phyloP scores from a whole-genome alignment of 176 grass and related monocot genomes.

The Aechmea fasciata region DNA sequence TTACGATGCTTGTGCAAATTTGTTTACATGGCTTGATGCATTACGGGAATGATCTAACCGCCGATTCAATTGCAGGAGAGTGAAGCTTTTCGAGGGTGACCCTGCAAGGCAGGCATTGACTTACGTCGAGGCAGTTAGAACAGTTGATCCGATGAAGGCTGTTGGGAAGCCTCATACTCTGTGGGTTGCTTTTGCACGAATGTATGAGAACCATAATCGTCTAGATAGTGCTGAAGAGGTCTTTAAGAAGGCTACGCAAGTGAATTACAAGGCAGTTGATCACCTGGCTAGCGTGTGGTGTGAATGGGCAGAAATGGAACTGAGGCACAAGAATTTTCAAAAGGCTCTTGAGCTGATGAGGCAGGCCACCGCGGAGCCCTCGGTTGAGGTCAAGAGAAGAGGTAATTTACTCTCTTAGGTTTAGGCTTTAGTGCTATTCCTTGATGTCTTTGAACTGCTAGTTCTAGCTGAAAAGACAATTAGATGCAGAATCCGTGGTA shows the following conservation, averaged over 20 bases:
- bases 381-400: constrained; percentile 72
- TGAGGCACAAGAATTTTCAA: constrained; percentile 53
- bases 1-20: neutral
- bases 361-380: constrained; percentile 65
- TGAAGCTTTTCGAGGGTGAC: constrained; percentile 75
- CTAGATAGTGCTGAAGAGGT: constrained; percentile 73
- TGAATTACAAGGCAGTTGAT: constrained; percentile 63
- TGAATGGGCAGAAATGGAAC: constrained; percentile 80
- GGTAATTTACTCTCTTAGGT: constrained; percentile 24
- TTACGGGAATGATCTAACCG: constrained; percentile 18
- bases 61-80: constrained; percentile 39
- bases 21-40: neutral
- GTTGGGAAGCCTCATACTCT: constrained; percentile 79
- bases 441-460: constrained; percentile 7
- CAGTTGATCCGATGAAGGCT: constrained; percentile 77
- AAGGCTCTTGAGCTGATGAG: constrained; percentile 73
- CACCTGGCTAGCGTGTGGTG: constrained; percentile 77
- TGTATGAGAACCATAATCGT: constrained; percentile 76
- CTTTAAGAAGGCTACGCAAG: constrained; percentile 58
- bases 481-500: no score
- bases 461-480: no score
- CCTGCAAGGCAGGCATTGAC: constrained; percentile 53
- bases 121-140: constrained; percentile 84
- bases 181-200: constrained; percentile 69
- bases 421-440: constrained; percentile 5